phyloP scores from a whole-genome alignment of 257 asterid species.

The Catharanthus roseus region DNA sequence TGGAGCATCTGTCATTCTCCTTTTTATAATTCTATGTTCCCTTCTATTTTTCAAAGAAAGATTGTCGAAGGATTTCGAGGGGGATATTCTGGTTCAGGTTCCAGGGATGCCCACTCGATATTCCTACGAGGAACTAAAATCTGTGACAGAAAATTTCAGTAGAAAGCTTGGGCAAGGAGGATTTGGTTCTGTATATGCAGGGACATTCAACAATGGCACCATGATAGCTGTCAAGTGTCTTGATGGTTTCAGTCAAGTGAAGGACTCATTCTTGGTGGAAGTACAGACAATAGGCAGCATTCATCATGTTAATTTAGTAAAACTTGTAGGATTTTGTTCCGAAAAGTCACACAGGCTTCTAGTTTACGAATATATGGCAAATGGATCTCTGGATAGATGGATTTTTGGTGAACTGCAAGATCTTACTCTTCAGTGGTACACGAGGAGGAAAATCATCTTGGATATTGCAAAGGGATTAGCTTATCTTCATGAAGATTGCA shows the following conservation, averaged over 20 bases:
- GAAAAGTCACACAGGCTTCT: slow-evolving; percentile 22
- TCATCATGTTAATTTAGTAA: slow-evolving; percentile 26
- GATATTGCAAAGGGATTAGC: slow-evolving; percentile 25
- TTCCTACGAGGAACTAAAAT: slow-evolving; percentile 14
- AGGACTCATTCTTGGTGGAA: slow-evolving; percentile 18
- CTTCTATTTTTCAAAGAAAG: not conserved
- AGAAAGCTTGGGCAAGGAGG: slow-evolving; percentile 25
- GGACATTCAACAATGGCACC: slow-evolving; percentile 11
- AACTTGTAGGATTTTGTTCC: slow-evolving; percentile 19
- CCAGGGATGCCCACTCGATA: slow-evolving; percentile 27
- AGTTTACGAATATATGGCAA: slow-evolving; percentile 22
- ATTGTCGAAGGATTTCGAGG: not conserved
- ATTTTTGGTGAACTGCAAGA: slow-evolving; percentile 3
- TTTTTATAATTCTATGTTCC: not conserved
- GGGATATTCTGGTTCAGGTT: slow-evolving; percentile 11
- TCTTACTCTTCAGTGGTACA: slow-evolving; percentile 16
- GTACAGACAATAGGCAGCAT: slow-evolving; percentile 24
- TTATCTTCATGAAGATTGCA: slow-evolving; percentile 24
- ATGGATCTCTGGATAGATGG: slow-evolving; percentile 28
- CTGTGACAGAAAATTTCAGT: slow-evolving; percentile 14
- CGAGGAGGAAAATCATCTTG: slow-evolving; percentile 11
- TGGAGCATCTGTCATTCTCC: not conserved
- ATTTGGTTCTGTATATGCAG: slow-evolving; percentile 26
- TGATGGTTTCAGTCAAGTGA: not conserved
- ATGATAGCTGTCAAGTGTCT: slow-evolving; percentile 21